phyloP scores from a whole-genome alignment of 441 rosid species.

The Euphorbia schlechtendalii region DNA sequence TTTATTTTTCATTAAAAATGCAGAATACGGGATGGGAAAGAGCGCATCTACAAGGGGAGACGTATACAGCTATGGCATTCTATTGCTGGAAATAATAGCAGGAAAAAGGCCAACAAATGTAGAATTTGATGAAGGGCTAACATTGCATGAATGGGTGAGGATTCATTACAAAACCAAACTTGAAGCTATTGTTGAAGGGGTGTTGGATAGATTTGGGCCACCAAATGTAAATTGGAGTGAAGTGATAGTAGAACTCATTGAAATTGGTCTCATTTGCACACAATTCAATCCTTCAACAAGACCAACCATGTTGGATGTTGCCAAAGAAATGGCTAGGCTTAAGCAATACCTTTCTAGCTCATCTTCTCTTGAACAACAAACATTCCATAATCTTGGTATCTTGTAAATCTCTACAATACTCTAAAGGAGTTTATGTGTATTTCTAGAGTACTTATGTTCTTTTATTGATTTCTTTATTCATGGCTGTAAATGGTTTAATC shows the following conservation, averaged over 20 bases:
- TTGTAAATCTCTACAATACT: too few relatives aligned
- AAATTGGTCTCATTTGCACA: slow-evolving; percentile 74
- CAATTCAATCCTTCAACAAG: slow-evolving; percentile 62
- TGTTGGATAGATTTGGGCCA: slow-evolving; percentile 36
- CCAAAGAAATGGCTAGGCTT: slow-evolving; percentile 59
- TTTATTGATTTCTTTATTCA: too few relatives aligned
- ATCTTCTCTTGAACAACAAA: slow-evolving; percentile 26
- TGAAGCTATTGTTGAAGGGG: slow-evolving; percentile 47
- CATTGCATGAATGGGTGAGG: slow-evolving; percentile 68
- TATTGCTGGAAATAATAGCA: slow-evolving; percentile 58
- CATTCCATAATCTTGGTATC: slow-evolving; percentile 16
- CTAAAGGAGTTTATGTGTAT: too few relatives aligned
- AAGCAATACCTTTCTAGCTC: slow-evolving; percentile 54
- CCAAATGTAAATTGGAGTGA: slow-evolving; percentile 37
- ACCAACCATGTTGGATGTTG: slow-evolving; percentile 74
- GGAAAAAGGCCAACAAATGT: slow-evolving; percentile 70
- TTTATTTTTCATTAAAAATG: not conserved
- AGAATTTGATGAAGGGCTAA: slow-evolving; percentile 48
- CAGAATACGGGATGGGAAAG: slow-evolving; percentile 83
- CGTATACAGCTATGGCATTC: slow-evolving; percentile 82
- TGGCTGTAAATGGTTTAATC: too few relatives aligned
- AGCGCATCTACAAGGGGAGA: slow-evolving; percentile 73
- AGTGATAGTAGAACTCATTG: slow-evolving; percentile 56
- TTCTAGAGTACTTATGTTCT: too few relatives aligned
- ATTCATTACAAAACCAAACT: slow-evolving; percentile 58